These are phyloP conservation scores for Heliamphora pulchella DNA, from an alignment of 179 eudicot genomes.

Conservation along the genomic window DNA sequence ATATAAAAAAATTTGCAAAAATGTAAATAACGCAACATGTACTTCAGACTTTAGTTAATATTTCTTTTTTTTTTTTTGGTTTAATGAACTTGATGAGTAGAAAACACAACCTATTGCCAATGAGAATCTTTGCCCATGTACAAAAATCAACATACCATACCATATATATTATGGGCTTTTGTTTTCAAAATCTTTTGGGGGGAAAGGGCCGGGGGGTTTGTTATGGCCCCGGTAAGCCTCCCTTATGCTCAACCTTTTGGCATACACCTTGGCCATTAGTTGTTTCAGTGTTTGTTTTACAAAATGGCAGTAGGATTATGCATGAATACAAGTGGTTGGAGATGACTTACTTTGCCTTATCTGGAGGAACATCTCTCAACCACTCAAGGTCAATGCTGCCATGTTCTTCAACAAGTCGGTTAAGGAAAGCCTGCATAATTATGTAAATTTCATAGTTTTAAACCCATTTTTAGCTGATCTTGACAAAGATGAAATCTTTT, in stretches of 20 bases:
- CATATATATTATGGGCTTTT: too few species aligned
- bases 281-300: neutral
- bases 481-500: neutral
- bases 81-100: neutral
- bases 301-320: neutral
- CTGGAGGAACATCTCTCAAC: conserved; percentile 78
- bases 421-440: conserved; percentile 48
- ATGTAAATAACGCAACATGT: too few species aligned
- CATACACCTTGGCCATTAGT: neutral
- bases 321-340: neutral
- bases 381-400: conserved; percentile 80
- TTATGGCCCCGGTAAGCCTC: too few species aligned
- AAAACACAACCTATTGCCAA: neutral
- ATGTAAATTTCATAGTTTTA: neutral
- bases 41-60: too few species aligned
- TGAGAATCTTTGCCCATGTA: neutral
- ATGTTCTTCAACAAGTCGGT: conserved; percentile 66
- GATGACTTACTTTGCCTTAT: conserved; percentile 6
- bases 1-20: neutral
- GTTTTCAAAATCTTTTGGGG: too few species aligned
- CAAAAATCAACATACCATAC: neutral
- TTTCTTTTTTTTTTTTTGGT: neutral
- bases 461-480: conserved; percentile 8
- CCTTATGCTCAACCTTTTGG: neutral
- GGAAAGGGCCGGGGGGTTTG: too few species aligned